phyloP scores from a whole-genome alignment of 352 stramenopile species.

The Plasmopara halstedii region DNA sequence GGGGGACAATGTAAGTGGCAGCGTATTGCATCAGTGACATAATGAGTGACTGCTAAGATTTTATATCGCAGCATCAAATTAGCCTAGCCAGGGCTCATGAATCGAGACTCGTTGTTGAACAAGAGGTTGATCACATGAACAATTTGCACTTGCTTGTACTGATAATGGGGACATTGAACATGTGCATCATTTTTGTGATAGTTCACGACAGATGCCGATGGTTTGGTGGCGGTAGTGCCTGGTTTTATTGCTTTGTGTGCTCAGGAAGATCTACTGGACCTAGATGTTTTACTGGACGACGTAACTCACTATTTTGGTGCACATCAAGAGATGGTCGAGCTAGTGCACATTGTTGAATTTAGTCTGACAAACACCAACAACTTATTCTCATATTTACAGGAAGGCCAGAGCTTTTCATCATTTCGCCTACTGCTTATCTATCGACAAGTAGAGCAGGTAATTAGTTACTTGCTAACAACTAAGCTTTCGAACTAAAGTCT shows the following conservation, averaged over 20 bases:
- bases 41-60: slow-evolving; percentile 3
- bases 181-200: neutral
- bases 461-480: neutral
- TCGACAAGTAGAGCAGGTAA: slow-evolving; percentile 25
- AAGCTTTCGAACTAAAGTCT: slow-evolving; percentile 1
- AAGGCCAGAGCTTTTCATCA: slow-evolving; percentile 8
- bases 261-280: slow-evolving; percentile 6
- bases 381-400: no score
- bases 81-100: slow-evolving; percentile 19
- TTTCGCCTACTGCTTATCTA: slow-evolving; percentile 28
- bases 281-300: slow-evolving; percentile 33
- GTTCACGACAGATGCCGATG: slow-evolving; percentile 30
- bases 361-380: no score
- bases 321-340: slow-evolving; percentile 15
- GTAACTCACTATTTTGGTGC: slow-evolving; percentile 22
- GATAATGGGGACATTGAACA: neutral
- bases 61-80: slow-evolving; percentile 31
- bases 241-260: slow-evolving; percentile 1
- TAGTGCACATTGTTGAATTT: no score
- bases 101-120: slow-evolving; percentile 23
- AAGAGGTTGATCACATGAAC: slow-evolving; percentile 19
- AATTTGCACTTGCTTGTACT: no score
- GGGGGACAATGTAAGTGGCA: slow-evolving; percentile 22
- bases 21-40: neutral
- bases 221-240: slow-evolving; percentile 22